phyloP scores from a whole-genome alignment of 768 basidiomycete species.

The Suillus hirtellus region DNA sequence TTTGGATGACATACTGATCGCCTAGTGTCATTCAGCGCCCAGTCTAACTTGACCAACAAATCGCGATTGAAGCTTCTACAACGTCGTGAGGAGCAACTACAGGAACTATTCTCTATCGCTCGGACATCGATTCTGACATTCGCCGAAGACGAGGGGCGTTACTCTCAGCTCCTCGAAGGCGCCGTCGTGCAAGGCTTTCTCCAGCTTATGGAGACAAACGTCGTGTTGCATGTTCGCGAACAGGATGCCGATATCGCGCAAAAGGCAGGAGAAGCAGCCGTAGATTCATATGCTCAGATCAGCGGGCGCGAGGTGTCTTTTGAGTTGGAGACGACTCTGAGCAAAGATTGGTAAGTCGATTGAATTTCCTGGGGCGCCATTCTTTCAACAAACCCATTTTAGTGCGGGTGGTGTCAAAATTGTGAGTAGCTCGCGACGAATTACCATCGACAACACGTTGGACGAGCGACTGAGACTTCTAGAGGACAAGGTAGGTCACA shows the following conservation, averaged over 20 bases:
- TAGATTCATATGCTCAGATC: slow-evolving; percentile 68
- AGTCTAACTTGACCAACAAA: slow-evolving; percentile 96
- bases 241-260: slow-evolving; percentile 63
- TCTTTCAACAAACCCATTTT: background rate
- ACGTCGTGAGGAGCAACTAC: slow-evolving; percentile 87
- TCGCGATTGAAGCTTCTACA: slow-evolving; percentile 89
- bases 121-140: slow-evolving; percentile 63
- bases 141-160: slow-evolving; percentile 64
- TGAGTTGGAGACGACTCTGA: slow-evolving; percentile 60
- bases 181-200: slow-evolving; percentile 85
- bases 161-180: slow-evolving; percentile 80
- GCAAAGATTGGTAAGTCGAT: slow-evolving; percentile 62
- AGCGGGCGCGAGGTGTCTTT: slow-evolving; percentile 67
- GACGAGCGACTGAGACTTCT: slow-evolving; percentile 88
- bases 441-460: slow-evolving; percentile 91
- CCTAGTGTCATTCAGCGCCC: slow-evolving; percentile 54
- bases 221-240: slow-evolving; percentile 65
- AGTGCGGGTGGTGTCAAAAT: slow-evolving; percentile 89
- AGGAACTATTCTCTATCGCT: slow-evolving; percentile 81
- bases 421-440: slow-evolving; percentile 67
- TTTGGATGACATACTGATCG: background rate
- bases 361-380: background rate
- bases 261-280: slow-evolving; percentile 66
- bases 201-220: slow-evolving; percentile 73
- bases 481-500: slow-evolving; percentile 77